Base-by-base conservation (phyloP, 2,329 filamentous ascomycete species). In the Paracoccidioides lutzii region DNA sequence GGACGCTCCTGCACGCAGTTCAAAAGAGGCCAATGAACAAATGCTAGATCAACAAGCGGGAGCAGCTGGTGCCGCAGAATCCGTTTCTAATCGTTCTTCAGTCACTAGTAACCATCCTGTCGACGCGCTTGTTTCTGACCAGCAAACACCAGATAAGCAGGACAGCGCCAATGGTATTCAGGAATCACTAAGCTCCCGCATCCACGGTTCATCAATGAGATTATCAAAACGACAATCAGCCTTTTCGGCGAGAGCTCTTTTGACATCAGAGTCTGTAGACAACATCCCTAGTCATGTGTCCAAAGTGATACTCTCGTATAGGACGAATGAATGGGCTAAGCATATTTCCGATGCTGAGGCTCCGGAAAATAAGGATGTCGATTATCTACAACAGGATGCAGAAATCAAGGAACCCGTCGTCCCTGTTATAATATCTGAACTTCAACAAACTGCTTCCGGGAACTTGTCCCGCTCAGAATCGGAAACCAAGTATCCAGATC, bases 321-420 rank as follows among this genome's bases (percentile, higher is more conserved):
- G 91, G 56, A 96, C 90, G 1, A 95, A 95, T 61, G 91, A 97
- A 71, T 97, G 91, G 91, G 89, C 90, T 0, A 96, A 95, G 68
- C 89, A 95, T 68, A 76, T 95, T 9, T 82, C 83, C 59, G 75
- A 80, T 44, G 90, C 91, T 5, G 90, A 96, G 14, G 73, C 75
- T 4, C 89, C 89, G 1, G 78, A 82, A 1, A 68, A 87, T 10
- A 75, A 79, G 30, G 65, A 81, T 3, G 60, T 77, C 67, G 65
- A 68, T 5, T 54, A 50, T 15, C 5, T 65, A 40, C 62, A 71
- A 8, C 68, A 74, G 35, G 62, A 65, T 10, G 28, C 54, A 2
- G 55, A 57, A 3, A 59, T 61, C 9, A 64, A 72, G 51, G 84
- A 90, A 63, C 64, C 70, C 4, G 71, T 80, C 15, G 81, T 75